Evolutionary conservation across 169 alveolate species (phyloP).

Genomic region (Plasmodium yoelii): DNA sequence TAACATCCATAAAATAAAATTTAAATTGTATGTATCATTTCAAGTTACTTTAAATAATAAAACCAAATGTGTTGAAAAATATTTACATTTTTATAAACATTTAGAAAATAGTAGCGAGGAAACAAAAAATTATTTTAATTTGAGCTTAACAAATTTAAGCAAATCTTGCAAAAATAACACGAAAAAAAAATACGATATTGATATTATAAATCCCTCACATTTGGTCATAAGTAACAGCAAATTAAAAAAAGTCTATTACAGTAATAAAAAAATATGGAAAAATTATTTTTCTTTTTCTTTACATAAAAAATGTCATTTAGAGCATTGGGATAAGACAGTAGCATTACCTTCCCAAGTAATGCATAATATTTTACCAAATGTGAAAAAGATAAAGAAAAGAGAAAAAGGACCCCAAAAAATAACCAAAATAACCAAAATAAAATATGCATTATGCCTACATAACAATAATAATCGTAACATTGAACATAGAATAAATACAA

Average conservation of each 20-base stretch:
- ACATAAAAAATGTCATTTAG: neutral
- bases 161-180: neutral
- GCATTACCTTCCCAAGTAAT: too few relatives aligned
- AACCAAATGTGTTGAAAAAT: neutral
- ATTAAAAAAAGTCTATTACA: slow-evolving; percentile 25
- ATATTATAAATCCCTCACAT: neutral
- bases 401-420: too few relatives aligned
- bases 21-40: slow-evolving; percentile 38
- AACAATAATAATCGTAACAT: too few relatives aligned
- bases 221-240: slow-evolving; percentile 38
- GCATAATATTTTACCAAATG: too few relatives aligned
- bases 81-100: too few relatives aligned
- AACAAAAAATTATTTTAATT: neutral
- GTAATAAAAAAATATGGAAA: neutral
- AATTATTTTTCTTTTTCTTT: neutral
- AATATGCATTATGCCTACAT: too few relatives aligned
- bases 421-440: too few relatives aligned
- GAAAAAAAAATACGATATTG: neutral
- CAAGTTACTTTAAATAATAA: slow-evolving; percentile 5
- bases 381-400: too few relatives aligned
- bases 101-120: neutral
- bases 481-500: neutral
- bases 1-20: slow-evolving; percentile 19
- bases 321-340: neutral
- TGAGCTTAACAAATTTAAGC: neutral